phyloP scores from a whole-genome alignment of 2,329 filamentous ascomycete genomes.

The Stagonosporopsis tanaceti region DNA sequence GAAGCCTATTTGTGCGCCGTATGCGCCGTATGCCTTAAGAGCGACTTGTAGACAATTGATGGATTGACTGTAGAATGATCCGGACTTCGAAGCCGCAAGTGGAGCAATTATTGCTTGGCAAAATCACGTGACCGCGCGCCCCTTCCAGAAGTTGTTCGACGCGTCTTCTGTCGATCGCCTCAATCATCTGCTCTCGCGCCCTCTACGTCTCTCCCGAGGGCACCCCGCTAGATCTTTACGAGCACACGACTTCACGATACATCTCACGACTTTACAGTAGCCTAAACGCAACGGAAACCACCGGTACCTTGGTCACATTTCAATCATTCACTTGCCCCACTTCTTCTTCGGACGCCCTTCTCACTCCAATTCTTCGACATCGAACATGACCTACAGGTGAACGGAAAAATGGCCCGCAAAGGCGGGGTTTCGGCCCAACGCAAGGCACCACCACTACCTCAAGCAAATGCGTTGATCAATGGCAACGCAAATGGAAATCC shows the following conservation, averaged over 20 bases:
- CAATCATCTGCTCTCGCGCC: conserved; percentile 6
- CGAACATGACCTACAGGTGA: conserved; percentile 36
- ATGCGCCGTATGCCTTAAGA: background rate
- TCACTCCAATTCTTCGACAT: conserved; percentile 14
- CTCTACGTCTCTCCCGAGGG: background rate
- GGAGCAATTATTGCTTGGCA: conserved; percentile 28
- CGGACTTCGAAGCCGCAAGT: conserved; percentile 11
- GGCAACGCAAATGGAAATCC: conserved; percentile 30
- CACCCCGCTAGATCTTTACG: background rate
- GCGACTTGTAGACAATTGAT: conserved; percentile 7
- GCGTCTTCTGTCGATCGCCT: conserved; percentile 22
- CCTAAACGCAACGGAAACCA: background rate
- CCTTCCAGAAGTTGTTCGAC: conserved; percentile 19
- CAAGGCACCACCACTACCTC: conserved; percentile 30
- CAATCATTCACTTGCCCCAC: conserved; percentile 9
- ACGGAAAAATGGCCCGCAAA: conserved; percentile 52
- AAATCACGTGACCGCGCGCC: conserved; percentile 34
- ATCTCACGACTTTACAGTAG: background rate
- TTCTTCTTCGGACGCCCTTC: conserved; percentile 8
- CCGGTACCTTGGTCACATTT: background rate
- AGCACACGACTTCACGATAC: background rate
- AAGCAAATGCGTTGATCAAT: conserved; percentile 30
- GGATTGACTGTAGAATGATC: conserved; percentile 12
- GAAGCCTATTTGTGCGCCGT: background rate
- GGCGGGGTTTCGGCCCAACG: conserved; percentile 44